These are phyloP conservation scores for Cucumis sativus DNA, from an alignment of 306 rosid genomes.

Conservation along the genomic window Cucumber_9930_V3 NC_026657.2:16086001-16086500, in stretches of 20 bases:
- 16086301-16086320: background rate
- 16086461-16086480: slow-evolving; percentile 1
- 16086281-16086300: background rate
- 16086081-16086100: slow-evolving; percentile 57
- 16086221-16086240: slow-evolving; percentile 81
- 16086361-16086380: background rate
- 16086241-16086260: slow-evolving; percentile 85
- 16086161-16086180: slow-evolving; percentile 93
- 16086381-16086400: background rate
- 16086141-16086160: slow-evolving; percentile 90
- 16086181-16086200: slow-evolving; percentile 97
- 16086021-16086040: background rate
- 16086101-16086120: slow-evolving; percentile 16
- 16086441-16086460: background rate
- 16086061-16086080: slow-evolving; percentile 97
- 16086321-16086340: background rate
- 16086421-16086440: background rate
- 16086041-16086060: slow-evolving; percentile 73
- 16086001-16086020: background rate
- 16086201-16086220: slow-evolving; percentile 97
- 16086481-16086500: background rate
- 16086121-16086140: slow-evolving; percentile 56
- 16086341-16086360: background rate
- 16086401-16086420: background rate
- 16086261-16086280: slow-evolving; percentile 60